phyloP scores from a whole-genome alignment of 768 basidiomycete species.

The Megacollybia marginata region DNA sequence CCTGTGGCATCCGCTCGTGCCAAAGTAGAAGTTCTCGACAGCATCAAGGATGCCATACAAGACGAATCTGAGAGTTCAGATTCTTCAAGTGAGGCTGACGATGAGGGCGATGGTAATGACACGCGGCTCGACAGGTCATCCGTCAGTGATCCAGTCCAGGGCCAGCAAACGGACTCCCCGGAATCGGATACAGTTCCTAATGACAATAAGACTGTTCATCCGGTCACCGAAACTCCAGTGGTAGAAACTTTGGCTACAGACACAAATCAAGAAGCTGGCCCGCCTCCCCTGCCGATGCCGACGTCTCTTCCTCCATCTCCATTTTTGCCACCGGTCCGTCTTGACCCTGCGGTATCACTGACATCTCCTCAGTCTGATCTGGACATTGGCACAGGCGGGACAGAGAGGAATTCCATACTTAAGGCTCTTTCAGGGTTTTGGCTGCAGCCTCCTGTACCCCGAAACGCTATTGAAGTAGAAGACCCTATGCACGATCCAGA shows the following conservation, averaged over 20 bases:
- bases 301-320: slow-evolving; percentile 55
- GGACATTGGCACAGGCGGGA: slow-evolving; percentile 34
- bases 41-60: slow-evolving; percentile 83
- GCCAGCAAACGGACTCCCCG: slow-evolving; percentile 18
- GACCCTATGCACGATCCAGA: slow-evolving; percentile 75
- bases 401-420: slow-evolving; percentile 68
- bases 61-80: slow-evolving; percentile 74
- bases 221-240: slow-evolving; percentile 5
- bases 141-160: slow-evolving; percentile 9
- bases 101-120: slow-evolving; percentile 38
- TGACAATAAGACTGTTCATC: slow-evolving; percentile 17
- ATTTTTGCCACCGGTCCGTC: slow-evolving; percentile 31
- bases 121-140: slow-evolving; percentile 15
- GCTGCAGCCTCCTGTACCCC: slow-evolving; percentile 46
- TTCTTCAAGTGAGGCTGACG: slow-evolving; percentile 50
- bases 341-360: slow-evolving; percentile 26
- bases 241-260: not conserved
- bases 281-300: slow-evolving; percentile 14
- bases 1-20: slow-evolving; percentile 87
- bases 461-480: slow-evolving; percentile 53
- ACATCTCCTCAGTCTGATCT: slow-evolving; percentile 47
- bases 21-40: slow-evolving; percentile 82
- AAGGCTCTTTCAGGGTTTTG: slow-evolving; percentile 82
- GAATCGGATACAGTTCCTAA: slow-evolving; percentile 15
- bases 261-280: not conserved